Percentiles rank a stretch among this genome's conserved stretches.
phyloP scores from a whole-genome alignment of 2,329 filamentous ascomycete genomes.

The Curvularia sp. region DNA sequence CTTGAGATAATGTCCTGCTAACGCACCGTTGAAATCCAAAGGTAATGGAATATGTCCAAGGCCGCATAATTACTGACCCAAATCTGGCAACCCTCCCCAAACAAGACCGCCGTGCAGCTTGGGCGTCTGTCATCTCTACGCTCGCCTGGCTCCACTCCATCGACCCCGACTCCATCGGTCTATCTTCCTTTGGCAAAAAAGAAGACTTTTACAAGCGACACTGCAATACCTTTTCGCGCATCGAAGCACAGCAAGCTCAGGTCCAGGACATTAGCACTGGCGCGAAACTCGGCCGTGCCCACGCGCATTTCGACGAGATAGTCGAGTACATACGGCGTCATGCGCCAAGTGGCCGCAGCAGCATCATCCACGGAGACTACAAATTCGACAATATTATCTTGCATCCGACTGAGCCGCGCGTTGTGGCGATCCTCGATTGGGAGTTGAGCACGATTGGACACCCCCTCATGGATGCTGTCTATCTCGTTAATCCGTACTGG shows the following conservation, averaged over 20 bases:
- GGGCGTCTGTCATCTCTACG: slow-evolving; percentile 69
- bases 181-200: slow-evolving; percentile 75
- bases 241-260: slow-evolving; percentile 78
- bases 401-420: slow-evolving; percentile 81
- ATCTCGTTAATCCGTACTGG: slow-evolving; percentile 66
- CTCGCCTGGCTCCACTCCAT: slow-evolving; percentile 85
- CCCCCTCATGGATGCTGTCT: slow-evolving; percentile 86
- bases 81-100: slow-evolving; percentile 73
- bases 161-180: slow-evolving; percentile 68
- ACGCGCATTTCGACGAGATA: slow-evolving; percentile 80
- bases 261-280: slow-evolving; percentile 75
- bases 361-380: slow-evolving; percentile 91
- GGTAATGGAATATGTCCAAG: slow-evolving; percentile 93
- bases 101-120: slow-evolving; percentile 63
- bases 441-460: slow-evolving; percentile 97
- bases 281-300: slow-evolving; percentile 70
- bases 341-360: slow-evolving; percentile 74
- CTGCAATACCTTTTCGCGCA: slow-evolving; percentile 78
- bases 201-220: slow-evolving; percentile 84
- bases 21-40: slow-evolving; percentile 9
- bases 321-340: slow-evolving; percentile 74
- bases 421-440: slow-evolving; percentile 95
- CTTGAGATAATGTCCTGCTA: neutral
- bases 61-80: slow-evolving; percentile 89
- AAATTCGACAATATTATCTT: slow-evolving; percentile 75